Base-by-base conservation (phyloP, 305 asterid species). In the Stenogyne calaminthoides region DNA sequence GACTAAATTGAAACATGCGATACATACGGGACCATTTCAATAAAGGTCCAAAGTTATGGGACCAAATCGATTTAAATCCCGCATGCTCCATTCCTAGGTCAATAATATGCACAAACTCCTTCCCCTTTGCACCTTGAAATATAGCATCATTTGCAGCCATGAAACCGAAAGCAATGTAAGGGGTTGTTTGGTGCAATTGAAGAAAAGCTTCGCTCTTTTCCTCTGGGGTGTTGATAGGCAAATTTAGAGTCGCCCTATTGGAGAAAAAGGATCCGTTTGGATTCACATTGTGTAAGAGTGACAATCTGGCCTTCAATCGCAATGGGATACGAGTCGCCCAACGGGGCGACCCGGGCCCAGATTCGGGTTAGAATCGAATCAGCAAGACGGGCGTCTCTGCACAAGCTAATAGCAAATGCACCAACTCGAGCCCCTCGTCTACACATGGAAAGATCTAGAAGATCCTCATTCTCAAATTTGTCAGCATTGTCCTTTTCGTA, bases 61-160 rank as follows among this genome's bases (percentile, higher is more conserved):
- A n/a, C n/a, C n/a, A n/a, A n/a, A n/a, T n/a, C n/a, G n/a, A n/a
- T n/a, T n/a, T n/a, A n/a, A n/a, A n/a, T n/a, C n/a, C n/a, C n/a
- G n/a, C 76, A 77, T 74, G 77, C 59, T 80, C 80, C 77, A 83
- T 83, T 20, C 91, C 95, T 7, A 88, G 71, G 75, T 88, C 90
- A 49, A 88, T 64, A 0, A 88, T 80, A 73, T 88, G 91, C 60
- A 88, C 29, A 8, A 54, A 36, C 15, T 76, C 82, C 66, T 80
- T 82, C 56, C 82, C 82, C 1, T 19, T 57, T 8, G 88, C 73
- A 29, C 84, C 91, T 54, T 77, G 67, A 20, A 58, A 66, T 51
- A 88, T 83, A 18, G 90, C 90, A 34, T 82, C 88, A 69, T 88
- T 88, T 16, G 95, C 90, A 44, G 90, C 84, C 80, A 70, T 49